Conservation (phyloP, 805 yeast genomes). For the Schizosaccharomyces japonicus region DNA sequence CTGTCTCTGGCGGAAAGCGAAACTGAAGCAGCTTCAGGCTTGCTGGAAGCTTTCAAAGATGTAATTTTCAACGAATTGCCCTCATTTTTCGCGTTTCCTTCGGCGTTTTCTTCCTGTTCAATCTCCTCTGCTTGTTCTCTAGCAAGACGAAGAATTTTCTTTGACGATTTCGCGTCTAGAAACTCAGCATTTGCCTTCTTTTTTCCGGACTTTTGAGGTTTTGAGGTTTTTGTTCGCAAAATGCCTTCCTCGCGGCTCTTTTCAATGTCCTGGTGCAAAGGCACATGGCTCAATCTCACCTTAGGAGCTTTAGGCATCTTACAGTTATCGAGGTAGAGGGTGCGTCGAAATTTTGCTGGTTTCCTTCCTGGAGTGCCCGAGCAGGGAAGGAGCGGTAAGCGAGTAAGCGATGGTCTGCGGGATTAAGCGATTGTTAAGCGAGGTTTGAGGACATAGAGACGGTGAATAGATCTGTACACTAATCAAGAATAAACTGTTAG, state of each 20-base stretch:
- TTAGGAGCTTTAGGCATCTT: constrained; percentile 6
- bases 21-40: not conserved
- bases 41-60: not conserved
- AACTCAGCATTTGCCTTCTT: constrained; percentile 27
- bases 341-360: too few species aligned
- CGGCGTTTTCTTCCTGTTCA: constrained; percentile 35
- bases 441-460: too few species aligned
- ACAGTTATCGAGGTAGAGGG: too few species aligned
- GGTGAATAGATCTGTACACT: too few species aligned
- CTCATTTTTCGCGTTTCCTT: constrained; percentile 7
- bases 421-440: too few species aligned
- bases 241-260: constrained; percentile 6
- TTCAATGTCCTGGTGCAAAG: constrained; percentile 8
- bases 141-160: constrained; percentile 73
- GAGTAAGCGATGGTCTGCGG: too few species aligned
- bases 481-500: too few species aligned
- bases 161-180: constrained; percentile 59
- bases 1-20: not conserved
- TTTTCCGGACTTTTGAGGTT: constrained; percentile 7
- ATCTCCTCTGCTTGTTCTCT: constrained; percentile 81
- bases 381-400: too few species aligned
- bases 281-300: constrained; percentile 7
- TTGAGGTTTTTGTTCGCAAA: not conserved
- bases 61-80: not conserved
- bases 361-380: too few species aligned